Conservation (phyloP, 768 basidiomycete genomes). For the Lyophyllum shimeji region DNA sequence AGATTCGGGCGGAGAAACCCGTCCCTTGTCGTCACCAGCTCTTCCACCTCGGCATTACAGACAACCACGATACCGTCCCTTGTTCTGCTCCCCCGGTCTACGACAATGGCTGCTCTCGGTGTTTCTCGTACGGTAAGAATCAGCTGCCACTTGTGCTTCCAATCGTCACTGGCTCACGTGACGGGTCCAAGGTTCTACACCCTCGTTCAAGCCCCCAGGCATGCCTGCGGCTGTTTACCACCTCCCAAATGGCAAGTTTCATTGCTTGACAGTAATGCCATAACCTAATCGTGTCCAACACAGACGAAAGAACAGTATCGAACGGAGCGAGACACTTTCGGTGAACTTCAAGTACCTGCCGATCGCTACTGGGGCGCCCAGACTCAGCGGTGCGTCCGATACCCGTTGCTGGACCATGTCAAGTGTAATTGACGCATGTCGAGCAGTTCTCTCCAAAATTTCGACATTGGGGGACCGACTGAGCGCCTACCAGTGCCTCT, state of each 20-base stretch:
- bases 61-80: neutral
- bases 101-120: slow-evolving; percentile 10
- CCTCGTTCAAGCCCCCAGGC: slow-evolving; percentile 13
- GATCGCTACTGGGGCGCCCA: slow-evolving; percentile 96
- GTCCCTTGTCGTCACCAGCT: slow-evolving; percentile 10
- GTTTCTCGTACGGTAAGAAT: slow-evolving; percentile 20
- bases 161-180: slow-evolving; percentile 27
- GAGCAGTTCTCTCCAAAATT: slow-evolving; percentile 84
- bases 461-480: slow-evolving; percentile 94
- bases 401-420: neutral
- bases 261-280: neutral
- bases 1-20: slow-evolving; percentile 24
- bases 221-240: slow-evolving; percentile 31
- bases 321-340: slow-evolving; percentile 92
- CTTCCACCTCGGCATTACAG: slow-evolving; percentile 5
- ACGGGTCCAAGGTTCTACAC: slow-evolving; percentile 28
- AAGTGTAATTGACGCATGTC: neutral
- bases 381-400: slow-evolving; percentile 74
- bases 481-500: slow-evolving; percentile 94
- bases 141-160: slow-evolving; percentile 10
- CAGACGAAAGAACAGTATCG: slow-evolving; percentile 60
- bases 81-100: neutral
- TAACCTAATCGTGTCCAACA: neutral
- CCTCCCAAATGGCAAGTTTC: slow-evolving; percentile 30
- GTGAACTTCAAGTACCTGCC: slow-evolving; percentile 79